Evolutionary conservation across 2,329 filamentous ascomycete species (phyloP).

Genomic region (Endocalyx cinctus): DNA sequence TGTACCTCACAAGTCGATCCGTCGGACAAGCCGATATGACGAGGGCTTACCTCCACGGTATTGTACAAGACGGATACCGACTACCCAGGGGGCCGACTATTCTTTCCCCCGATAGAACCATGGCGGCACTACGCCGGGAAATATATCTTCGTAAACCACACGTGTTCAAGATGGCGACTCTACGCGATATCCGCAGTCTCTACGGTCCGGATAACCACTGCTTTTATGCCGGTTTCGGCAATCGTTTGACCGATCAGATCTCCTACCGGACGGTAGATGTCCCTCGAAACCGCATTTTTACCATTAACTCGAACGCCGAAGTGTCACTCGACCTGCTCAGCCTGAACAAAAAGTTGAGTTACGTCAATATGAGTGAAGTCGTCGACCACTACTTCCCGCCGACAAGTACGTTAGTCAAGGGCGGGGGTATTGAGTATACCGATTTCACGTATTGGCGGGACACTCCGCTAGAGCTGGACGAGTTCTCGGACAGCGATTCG

Average conservation of each 20-base stretch:
- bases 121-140: constrained; percentile 86
- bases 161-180: constrained; percentile 98
- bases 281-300: constrained; percentile 90
- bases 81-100: constrained; percentile 91
- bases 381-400: constrained; percentile 98
- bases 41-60: constrained; percentile 81
- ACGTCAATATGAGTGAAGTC: constrained; percentile 94
- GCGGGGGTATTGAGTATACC: constrained; percentile 89
- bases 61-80: constrained; percentile 80
- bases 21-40: constrained; percentile 93
- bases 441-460: constrained; percentile 98
- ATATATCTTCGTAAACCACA: constrained; percentile 95
- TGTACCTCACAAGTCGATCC: constrained; percentile 92
- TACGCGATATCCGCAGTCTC: constrained; percentile 87
- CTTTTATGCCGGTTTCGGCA: constrained; percentile 96
- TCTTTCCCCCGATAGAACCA: constrained; percentile 88
- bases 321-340: constrained; percentile 86
- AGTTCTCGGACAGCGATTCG: constrained; percentile 77
- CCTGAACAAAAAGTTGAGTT: constrained; percentile 92
- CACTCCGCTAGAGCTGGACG: constrained; percentile 73
- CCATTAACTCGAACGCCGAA: constrained; percentile 96
- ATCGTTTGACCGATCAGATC: constrained; percentile 90
- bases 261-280: constrained; percentile 96
- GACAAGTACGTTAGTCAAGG: constrained; percentile 77
- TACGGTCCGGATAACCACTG: constrained; percentile 75